phyloP scores from a whole-genome alignment of 176 grass and related monocot genomes.

The Eleusine coracana region DNA sequence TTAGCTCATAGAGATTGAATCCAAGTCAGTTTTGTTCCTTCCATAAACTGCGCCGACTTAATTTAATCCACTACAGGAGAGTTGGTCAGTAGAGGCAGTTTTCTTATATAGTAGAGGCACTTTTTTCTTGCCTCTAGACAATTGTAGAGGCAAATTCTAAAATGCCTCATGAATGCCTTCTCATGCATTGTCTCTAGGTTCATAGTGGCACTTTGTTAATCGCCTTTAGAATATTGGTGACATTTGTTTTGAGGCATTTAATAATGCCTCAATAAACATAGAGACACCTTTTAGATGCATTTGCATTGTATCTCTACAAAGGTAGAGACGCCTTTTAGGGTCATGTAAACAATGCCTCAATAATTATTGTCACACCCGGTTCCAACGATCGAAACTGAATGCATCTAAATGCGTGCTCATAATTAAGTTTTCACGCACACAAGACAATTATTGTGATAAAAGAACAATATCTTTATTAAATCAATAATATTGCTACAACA shows the following conservation, averaged over 20 bases:
- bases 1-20: too few species aligned
- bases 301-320: not conserved
- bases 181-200: not conserved
- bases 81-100: not conserved
- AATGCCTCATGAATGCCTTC: not conserved
- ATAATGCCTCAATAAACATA: not conserved
- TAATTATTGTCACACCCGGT: too few species aligned
- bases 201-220: not conserved
- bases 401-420: too few species aligned
- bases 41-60: too few species aligned
- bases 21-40: too few species aligned
- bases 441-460: too few species aligned
- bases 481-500: too few species aligned
- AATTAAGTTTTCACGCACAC: too few species aligned
- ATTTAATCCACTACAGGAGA: constrained; percentile 4
- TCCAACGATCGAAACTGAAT: too few species aligned
- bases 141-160: not conserved
- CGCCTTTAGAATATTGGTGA: not conserved
- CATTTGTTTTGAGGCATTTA: not conserved
- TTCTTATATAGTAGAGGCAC: not conserved
- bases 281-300: not conserved
- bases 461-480: too few species aligned
- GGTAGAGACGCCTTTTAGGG: not conserved
- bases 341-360: not conserved
- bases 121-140: not conserved